A percentile compares a stretch with the other conserved stretches of the same genome.
Evolutionary conservation across 2,329 filamentous ascomycete genomes (phyloP).

Genomic region (Keithomyces neogunnii): DNA sequence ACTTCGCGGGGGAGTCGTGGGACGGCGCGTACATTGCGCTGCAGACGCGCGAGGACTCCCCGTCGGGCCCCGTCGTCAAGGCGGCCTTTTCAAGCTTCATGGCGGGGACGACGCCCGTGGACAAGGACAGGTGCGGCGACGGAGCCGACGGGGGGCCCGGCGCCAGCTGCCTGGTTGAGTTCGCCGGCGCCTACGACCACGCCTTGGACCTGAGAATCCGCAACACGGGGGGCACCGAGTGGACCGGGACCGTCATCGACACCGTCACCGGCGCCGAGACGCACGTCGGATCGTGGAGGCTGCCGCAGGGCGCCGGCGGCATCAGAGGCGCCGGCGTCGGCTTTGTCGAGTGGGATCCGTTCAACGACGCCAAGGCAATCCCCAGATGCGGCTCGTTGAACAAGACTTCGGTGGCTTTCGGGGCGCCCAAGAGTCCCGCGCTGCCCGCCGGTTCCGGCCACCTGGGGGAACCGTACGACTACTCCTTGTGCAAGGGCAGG

Average conservation of each 20-base stretch:
- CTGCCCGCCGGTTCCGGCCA: conserved; percentile 6
- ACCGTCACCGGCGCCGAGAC: conserved; percentile 2
- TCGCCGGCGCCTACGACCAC: conserved; percentile 9
- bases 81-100: conserved; percentile 14
- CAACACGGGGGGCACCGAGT: conserved; percentile 10
- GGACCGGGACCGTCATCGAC: conserved; percentile 15
- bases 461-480: conserved; percentile 11
- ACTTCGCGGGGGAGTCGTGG: too few relatives aligned
- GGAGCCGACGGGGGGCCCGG: conserved; percentile 17
- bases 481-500: conserved; percentile 11
- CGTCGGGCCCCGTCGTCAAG: conserved; percentile 4
- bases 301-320: conserved; percentile 10
- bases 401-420: conserved; percentile 10
- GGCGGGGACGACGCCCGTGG: conserved; percentile 5
- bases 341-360: conserved; percentile 16
- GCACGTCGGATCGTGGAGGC: conserved; percentile 13
- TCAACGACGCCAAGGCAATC: conserved; percentile 7
- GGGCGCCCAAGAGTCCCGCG: conserved; percentile 9
- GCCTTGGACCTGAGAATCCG: conserved; percentile 12
- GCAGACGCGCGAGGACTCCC: too few relatives aligned
- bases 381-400: conserved; percentile 12
- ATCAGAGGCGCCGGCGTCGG: conserved; percentile 9
- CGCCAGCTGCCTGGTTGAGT: conserved; percentile 12
- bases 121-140: conserved; percentile 11
- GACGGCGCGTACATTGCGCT: too few relatives aligned